A percentile compares a stretch with the other conserved stretches of the same genome.
Evolutionary conservation across 2,329 filamentous ascomycete genomes (phyloP).

Genomic region (Colletotrichum sp.): DNA sequence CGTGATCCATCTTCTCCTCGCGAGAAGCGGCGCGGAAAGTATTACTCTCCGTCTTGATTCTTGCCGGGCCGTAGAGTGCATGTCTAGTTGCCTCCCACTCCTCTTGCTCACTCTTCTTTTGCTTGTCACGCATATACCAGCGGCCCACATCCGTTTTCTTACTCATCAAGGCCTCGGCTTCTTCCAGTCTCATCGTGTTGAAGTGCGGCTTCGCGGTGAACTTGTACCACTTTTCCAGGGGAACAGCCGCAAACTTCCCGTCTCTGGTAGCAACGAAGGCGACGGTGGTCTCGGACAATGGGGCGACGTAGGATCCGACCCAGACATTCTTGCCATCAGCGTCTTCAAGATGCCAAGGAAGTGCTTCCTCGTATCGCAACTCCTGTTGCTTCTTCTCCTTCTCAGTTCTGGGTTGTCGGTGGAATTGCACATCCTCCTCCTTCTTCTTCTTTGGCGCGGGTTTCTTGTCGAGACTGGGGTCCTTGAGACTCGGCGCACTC

Average conservation of each 20-base stretch:
- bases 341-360: slow-evolving; percentile 97
- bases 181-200: slow-evolving; percentile 77
- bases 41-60: slow-evolving; percentile 71
- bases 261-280: slow-evolving; percentile 72
- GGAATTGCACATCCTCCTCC: slow-evolving; percentile 85
- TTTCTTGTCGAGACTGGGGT: slow-evolving; percentile 54
- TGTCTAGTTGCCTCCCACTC: slow-evolving; percentile 65
- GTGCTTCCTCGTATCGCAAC: slow-evolving; percentile 88
- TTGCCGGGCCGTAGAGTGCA: slow-evolving; percentile 55
- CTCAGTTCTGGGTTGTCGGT: slow-evolving; percentile 77
- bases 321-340: slow-evolving; percentile 95
- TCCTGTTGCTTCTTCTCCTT: slow-evolving; percentile 77
- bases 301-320: slow-evolving; percentile 89
- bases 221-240: slow-evolving; percentile 94
- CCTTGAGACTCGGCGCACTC: slow-evolving; percentile 82
- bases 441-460: slow-evolving; percentile 73
- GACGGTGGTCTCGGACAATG: slow-evolving; percentile 84
- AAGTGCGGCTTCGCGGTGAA: slow-evolving; percentile 83
- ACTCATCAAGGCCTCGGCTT: slow-evolving; percentile 83
- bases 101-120: slow-evolving; percentile 59
- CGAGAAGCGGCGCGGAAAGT: slow-evolving; percentile 66
- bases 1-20: slow-evolving; percentile 71
- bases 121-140: slow-evolving; percentile 77
- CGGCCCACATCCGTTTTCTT: slow-evolving; percentile 77
- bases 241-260: slow-evolving; percentile 80